Percentiles rank a stretch among this genome's conserved stretches.
Evolutionary conservation across 441 rosid species (phyloP).

Genomic region (Raphanus hybrid): DNA sequence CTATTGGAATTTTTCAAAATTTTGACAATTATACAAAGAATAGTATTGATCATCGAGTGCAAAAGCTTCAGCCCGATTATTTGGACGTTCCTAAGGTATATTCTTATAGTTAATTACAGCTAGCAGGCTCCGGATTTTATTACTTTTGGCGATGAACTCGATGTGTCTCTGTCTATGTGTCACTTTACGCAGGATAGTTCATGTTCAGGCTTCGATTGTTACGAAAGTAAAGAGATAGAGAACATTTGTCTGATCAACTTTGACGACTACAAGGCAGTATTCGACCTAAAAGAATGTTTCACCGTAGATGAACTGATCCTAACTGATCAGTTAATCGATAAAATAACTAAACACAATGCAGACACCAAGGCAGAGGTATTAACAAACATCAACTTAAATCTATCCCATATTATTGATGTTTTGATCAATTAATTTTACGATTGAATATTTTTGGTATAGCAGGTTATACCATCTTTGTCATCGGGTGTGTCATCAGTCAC

Average conservation of each 20-base stretch:
- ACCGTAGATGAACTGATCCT: slow-evolving; percentile 1
- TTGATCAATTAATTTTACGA: background rate
- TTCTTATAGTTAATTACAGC: background rate
- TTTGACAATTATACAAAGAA: slow-evolving; percentile 22
- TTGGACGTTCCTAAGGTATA: slow-evolving; percentile 27
- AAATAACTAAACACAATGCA: background rate
- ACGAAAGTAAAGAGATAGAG: slow-evolving; percentile 21
- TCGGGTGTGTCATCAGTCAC: slow-evolving; percentile 17
- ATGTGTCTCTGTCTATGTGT: background rate
- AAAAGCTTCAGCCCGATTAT: slow-evolving; percentile 3
- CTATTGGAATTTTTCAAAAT: background rate
- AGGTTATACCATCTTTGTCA: slow-evolving; percentile 19
- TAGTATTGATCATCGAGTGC: slow-evolving; percentile 19
- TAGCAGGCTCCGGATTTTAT: background rate
- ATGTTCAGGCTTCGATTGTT: slow-evolving; percentile 3
- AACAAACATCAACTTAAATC: background rate
- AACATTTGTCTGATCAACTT: slow-evolving; percentile 1
- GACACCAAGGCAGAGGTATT: slow-evolving; percentile 22
- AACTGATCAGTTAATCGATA: slow-evolving; percentile 1
- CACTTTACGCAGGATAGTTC: slow-evolving; percentile 32
- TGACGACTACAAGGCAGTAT: background rate
- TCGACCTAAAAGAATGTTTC: slow-evolving; percentile 11
- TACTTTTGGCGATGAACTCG: background rate
- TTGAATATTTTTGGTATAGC: background rate
- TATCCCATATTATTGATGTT: background rate